phyloP scores from a whole-genome alignment of 2,329 filamentous ascomycete genomes.

The Apiospora koreana region DNA sequence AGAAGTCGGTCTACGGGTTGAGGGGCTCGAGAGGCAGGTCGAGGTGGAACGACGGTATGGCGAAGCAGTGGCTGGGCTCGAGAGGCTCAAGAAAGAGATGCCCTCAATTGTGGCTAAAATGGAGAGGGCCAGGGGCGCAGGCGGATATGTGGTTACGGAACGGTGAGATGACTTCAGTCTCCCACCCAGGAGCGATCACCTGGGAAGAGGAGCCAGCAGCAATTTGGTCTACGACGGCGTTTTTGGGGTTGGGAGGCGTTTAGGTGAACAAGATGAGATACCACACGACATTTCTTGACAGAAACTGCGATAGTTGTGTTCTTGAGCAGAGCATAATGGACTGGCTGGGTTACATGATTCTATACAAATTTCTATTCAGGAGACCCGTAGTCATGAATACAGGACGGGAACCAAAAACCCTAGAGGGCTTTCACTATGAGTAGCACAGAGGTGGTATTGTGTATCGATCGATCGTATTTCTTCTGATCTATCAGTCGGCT shows the following conservation, averaged over 20 bases:
- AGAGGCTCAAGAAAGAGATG: slow-evolving; percentile 58
- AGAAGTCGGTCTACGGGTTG: slow-evolving; percentile 29
- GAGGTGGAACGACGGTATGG: slow-evolving; percentile 49
- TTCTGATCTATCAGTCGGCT: not conserved
- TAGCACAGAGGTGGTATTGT: not conserved
- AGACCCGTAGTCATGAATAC: not conserved
- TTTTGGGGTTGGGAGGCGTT: not conserved
- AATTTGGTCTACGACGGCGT: not conserved
- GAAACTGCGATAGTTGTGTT: not conserved
- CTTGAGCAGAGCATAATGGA: not conserved
- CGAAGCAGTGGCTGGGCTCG: slow-evolving; percentile 51
- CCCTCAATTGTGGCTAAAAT: slow-evolving; percentile 64
- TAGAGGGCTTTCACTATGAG: not conserved
- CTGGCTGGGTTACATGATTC: not conserved
- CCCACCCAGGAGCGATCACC: slow-evolving; percentile 4
- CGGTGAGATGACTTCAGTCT: slow-evolving; percentile 24
- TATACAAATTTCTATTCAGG: not conserved
- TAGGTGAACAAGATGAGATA: not conserved
- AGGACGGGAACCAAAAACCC: not conserved
- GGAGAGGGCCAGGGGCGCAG: slow-evolving; percentile 63
- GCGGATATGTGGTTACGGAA: slow-evolving; percentile 56
- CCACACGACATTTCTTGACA: not conserved
- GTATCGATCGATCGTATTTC: slow-evolving; percentile 7
- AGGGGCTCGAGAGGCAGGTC: slow-evolving; percentile 45
- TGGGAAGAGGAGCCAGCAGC: not conserved